phyloP scores from a whole-genome alignment of 805 yeast species.

The Kodamaea leandrae region DNA sequence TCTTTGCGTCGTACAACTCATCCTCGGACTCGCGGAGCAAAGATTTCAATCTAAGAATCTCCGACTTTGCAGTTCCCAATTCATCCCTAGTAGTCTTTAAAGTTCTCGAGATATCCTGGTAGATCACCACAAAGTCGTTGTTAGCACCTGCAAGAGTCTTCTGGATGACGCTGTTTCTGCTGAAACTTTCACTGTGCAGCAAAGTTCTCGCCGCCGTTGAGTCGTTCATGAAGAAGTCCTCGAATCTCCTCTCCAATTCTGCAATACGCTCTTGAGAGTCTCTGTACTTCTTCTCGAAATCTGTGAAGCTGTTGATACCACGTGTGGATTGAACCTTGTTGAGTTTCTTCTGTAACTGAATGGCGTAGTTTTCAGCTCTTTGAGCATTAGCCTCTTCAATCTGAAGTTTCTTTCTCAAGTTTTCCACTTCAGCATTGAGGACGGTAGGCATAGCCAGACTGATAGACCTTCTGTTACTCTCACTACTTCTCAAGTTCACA shows the following conservation, averaged over 20 bases:
- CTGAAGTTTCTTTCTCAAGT: conserved; percentile 47
- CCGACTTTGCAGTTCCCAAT: conserved; percentile 39
- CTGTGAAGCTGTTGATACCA: conserved; percentile 32
- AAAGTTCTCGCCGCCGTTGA: conserved; percentile 13
- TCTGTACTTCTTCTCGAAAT: conserved; percentile 35
- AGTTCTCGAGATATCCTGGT: conserved; percentile 50
- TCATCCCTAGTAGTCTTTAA: conserved; percentile 44
- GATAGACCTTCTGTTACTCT: conserved; percentile 20
- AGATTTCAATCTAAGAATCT: conserved; percentile 40
- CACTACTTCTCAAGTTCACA: neutral
- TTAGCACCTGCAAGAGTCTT: conserved; percentile 27
- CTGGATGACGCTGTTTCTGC: conserved; percentile 21
- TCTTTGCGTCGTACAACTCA: conserved; percentile 39
- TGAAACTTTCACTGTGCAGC: conserved; percentile 35
- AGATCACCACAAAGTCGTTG: conserved; percentile 47
- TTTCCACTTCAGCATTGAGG: conserved; percentile 44
- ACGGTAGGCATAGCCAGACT: conserved; percentile 12
- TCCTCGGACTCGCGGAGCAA: conserved; percentile 43
- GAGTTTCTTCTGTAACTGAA: conserved; percentile 42
- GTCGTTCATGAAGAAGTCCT: conserved; percentile 20
- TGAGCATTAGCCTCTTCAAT: conserved; percentile 50
- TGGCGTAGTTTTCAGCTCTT: conserved; percentile 51
- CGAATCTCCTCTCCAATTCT: conserved; percentile 32
- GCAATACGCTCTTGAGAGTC: conserved; percentile 34
- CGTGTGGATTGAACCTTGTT: conserved; percentile 42